Percentiles rank a stretch among this genome's conserved stretches.
phyloP scores from a whole-genome alignment of 2,329 filamentous ascomycete genomes.

The Phialocephala sp. region DNA sequence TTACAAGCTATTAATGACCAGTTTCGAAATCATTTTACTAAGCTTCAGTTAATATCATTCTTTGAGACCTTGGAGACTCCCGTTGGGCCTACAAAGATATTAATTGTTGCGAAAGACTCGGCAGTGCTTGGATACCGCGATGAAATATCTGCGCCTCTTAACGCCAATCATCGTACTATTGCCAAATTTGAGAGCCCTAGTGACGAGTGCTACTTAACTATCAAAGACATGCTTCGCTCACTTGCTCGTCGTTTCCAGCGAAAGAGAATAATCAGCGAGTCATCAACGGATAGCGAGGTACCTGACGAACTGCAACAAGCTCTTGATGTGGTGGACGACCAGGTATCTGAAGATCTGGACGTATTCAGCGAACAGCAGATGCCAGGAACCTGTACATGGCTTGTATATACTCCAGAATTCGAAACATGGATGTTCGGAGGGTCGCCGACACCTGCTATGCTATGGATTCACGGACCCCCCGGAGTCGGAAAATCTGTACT shows the following conservation, averaged over 20 bases:
- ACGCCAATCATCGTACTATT: slow-evolving; percentile 45
- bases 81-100: slow-evolving; percentile 33
- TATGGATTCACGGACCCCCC: slow-evolving; percentile 41
- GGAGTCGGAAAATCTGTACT: slow-evolving; percentile 44
- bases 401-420: not conserved
- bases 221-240: slow-evolving; percentile 22
- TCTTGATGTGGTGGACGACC: not conserved
- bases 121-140: slow-evolving; percentile 40
- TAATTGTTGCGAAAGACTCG: slow-evolving; percentile 41
- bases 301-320: not conserved
- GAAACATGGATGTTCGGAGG: not conserved
- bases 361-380: not conserved
- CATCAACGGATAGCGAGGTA: not conserved
- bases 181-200: slow-evolving; percentile 41
- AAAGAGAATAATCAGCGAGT: not conserved
- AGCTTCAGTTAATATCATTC: slow-evolving; percentile 49
- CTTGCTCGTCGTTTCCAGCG: not conserved
- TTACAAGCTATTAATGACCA: slow-evolving; percentile 51
- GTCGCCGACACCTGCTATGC: not conserved
- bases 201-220: slow-evolving; percentile 35
- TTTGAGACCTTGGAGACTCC: slow-evolving; percentile 49
- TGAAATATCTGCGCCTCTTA: slow-evolving; percentile 34
- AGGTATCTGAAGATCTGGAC: not conserved
- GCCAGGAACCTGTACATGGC: not conserved
- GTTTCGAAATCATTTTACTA: slow-evolving; percentile 48